Evolutionary conservation across 2,329 filamentous ascomycete genomes (phyloP).

Genomic region (Aspergillus fumigatus): DNA sequence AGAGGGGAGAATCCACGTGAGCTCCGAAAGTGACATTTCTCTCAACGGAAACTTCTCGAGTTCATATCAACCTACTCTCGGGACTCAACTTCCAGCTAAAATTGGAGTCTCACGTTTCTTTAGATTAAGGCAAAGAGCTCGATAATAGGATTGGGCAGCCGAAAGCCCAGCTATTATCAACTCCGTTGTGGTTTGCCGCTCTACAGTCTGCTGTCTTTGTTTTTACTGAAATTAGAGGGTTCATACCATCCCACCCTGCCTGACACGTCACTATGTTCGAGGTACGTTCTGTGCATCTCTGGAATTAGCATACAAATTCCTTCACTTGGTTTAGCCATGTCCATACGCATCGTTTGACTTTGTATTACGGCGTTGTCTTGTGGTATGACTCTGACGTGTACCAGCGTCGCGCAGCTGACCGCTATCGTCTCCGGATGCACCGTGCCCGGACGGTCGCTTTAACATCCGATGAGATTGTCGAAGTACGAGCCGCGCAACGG

Average conservation of each 20-base stretch:
- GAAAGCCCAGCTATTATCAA: not conserved
- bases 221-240: not conserved
- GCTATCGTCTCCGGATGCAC: constrained; percentile 74
- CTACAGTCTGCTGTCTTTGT: not conserved
- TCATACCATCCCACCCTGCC: not conserved
- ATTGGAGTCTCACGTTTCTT: not conserved
- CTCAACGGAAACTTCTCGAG: not conserved
- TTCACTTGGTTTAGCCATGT: not conserved
- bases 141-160: not conserved
- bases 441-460: constrained; percentile 78
- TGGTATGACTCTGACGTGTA: constrained; percentile 11
- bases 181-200: not conserved
- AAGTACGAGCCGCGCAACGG: constrained; percentile 88
- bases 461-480: constrained; percentile 79
- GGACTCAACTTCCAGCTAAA: not conserved
- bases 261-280: constrained; percentile 24
- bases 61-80: not conserved
- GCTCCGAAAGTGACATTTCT: not conserved
- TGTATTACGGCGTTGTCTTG: not conserved
- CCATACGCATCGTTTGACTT: not conserved
- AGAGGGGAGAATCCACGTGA: not conserved
- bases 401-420: constrained; percentile 64
- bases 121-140: not conserved
- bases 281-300: constrained; percentile 11
- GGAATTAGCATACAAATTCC: not conserved